A percentile compares a stretch with the other conserved stretches of the same genome.
Conservation (phyloP, 2,329 filamentous ascomycete species). For the Colletotrichum abscissum region DNA sequence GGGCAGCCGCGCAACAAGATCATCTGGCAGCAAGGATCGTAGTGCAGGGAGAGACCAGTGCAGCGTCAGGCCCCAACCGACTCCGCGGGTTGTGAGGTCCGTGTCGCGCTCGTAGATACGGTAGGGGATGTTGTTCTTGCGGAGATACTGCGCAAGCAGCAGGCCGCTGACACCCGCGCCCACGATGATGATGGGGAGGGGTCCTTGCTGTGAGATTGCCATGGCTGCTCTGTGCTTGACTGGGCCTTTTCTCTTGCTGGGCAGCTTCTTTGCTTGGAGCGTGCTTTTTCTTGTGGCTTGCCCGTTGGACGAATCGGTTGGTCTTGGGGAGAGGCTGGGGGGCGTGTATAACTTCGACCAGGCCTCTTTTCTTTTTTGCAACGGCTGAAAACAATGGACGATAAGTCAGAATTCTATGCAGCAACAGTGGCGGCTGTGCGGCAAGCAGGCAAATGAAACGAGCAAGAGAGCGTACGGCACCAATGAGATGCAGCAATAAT, state of each 20-base stretch:
- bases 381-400: not conserved
- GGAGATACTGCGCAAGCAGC: slow-evolving; percentile 49
- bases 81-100: slow-evolving; percentile 57
- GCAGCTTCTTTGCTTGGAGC: not conserved
- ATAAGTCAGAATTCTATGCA: not conserved
- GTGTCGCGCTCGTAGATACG: slow-evolving; percentile 65
- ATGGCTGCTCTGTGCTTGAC: not conserved
- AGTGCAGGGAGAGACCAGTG: slow-evolving; percentile 70
- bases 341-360: not conserved
- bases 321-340: not conserved
- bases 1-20: slow-evolving; percentile 56
- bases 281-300: not conserved
- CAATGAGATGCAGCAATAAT: slow-evolving; percentile 6
- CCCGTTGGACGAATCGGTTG: not conserved
- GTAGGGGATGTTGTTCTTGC: slow-evolving; percentile 50
- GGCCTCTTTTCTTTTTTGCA: not conserved
- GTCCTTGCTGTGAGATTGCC: slow-evolving; percentile 5
- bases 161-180: slow-evolving; percentile 52
- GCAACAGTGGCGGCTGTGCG: not conserved
- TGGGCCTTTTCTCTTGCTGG: not conserved
- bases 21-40: slow-evolving; percentile 59
- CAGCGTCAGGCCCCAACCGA: slow-evolving; percentile 73
- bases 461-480: not conserved
- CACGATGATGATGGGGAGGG: slow-evolving; percentile 46
- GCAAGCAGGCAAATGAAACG: not conserved